Base-by-base conservation (phyloP, 495 filamentous ascomycete species). In the Annulohypoxylon stygium region DNA sequence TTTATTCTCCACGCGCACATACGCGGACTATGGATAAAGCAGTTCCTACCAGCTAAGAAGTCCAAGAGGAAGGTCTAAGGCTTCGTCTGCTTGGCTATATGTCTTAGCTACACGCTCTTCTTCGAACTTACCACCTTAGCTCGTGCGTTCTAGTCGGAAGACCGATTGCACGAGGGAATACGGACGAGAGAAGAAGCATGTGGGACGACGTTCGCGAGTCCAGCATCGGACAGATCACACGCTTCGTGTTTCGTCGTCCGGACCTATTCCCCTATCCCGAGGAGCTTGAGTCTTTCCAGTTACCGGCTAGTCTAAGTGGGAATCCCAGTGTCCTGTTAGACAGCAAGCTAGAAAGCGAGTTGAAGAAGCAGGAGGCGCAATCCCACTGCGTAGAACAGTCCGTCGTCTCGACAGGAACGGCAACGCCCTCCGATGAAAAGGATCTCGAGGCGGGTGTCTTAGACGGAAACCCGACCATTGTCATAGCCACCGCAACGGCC, bases 221-320 rank as follows among this genome's bases (percentile, higher is more conserved):
- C 61, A 84, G 86, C 23, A 74, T 88, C 58, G 87, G 87, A 53
- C 87, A 89, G 75, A 53, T 87, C 39, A 78, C 86, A 43, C 84
- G 87, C 18, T 80, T 79, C 43, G 23, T 86, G 25, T 83, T 84
- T 4, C 76, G 80, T 3, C 86, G 86, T 65, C 83, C 79, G 75
- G 67, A 85, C 63, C 79, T 89, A 30, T 41, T 75, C 45, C 79
- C 83, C 71, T 89, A 89, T 62, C 87, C 87, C 2, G 87, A 89
- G 79, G 87, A 89, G 63, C 76, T 82, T 51, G 74, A 80, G 6
- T 84, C 76, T 39, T 89, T 89, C 72, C 60, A 85, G 70, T 78
- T 86, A 5, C 87, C 87, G 6, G 75, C 82, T 30, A 53, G 75
- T 71, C 87, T 88, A 69, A 80, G 62, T 71, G 76, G 12, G 79